These are phyloP conservation scores for Xylariomycetidae sp. DNA, from an alignment of 2,329 filamentous ascomycete species.

Conservation along the genomic window DNA sequence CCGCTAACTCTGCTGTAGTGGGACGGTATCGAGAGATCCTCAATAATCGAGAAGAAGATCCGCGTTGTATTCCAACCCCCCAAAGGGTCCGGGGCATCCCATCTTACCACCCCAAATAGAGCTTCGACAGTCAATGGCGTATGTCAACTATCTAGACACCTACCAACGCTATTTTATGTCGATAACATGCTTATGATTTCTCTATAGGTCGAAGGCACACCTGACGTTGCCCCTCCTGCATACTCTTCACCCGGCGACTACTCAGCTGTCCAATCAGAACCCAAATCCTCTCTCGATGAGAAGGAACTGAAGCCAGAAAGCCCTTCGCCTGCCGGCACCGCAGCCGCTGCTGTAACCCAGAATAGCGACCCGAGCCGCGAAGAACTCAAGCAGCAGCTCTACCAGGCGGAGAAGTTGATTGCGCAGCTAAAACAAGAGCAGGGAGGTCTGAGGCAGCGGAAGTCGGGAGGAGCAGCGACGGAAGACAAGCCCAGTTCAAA, in stretches of 20 bases:
- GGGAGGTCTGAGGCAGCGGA: slow-evolving; percentile 73
- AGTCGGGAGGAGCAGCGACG: slow-evolving; percentile 54
- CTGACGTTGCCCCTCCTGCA: slow-evolving; percentile 39
- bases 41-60: slow-evolving; percentile 92
- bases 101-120: slow-evolving; percentile 37
- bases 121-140: slow-evolving; percentile 36
- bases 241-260: slow-evolving; percentile 39
- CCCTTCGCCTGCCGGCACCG: slow-evolving; percentile 29
- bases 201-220: slow-evolving; percentile 34
- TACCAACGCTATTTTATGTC: slow-evolving; percentile 7
- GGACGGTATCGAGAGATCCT: slow-evolving; percentile 70
- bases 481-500: slow-evolving; percentile 39
- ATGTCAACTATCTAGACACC: slow-evolving; percentile 18
- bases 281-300: slow-evolving; percentile 23
- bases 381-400: slow-evolving; percentile 68
- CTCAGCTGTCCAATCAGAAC: slow-evolving; percentile 29
- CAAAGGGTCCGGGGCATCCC: slow-evolving; percentile 36
- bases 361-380: slow-evolving; percentile 40
- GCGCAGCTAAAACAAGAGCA: slow-evolving; percentile 61
- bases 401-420: slow-evolving; percentile 71
- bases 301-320: slow-evolving; percentile 21
- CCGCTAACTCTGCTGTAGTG: slow-evolving; percentile 53
- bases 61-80: slow-evolving; percentile 78
- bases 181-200: slow-evolving; percentile 2
- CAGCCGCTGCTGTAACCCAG: slow-evolving; percentile 45